phyloP scores from a whole-genome alignment of 441 rosid genomes.

The Adansonia madagascariensis region DNA sequence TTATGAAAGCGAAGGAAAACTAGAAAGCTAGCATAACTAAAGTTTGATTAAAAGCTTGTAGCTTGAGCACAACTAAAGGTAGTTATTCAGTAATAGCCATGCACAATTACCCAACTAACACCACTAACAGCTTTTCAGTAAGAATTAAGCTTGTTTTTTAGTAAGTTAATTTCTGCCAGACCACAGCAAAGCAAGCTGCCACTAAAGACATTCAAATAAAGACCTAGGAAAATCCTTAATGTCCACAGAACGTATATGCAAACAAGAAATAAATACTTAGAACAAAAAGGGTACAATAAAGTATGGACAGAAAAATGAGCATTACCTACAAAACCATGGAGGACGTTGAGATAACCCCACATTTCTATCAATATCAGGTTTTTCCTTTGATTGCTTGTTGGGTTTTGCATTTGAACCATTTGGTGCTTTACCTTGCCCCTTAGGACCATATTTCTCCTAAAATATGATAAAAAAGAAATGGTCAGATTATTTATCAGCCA shows the following conservation, averaged over 20 bases:
- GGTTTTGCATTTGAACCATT: constrained; percentile 68
- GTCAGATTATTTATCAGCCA: not conserved
- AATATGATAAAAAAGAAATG: not conserved
- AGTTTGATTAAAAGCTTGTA: not conserved
- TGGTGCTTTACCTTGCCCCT: constrained; percentile 59
- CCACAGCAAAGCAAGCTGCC: not conserved
- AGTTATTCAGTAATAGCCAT: not conserved
- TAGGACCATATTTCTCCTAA: constrained; percentile 97
- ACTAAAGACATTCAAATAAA: not conserved
- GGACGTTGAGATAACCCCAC: constrained; percentile 81
- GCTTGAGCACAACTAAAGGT: not conserved
- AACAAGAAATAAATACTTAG: not conserved
- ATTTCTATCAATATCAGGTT: constrained; percentile 65
- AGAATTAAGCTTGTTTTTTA: not conserved
- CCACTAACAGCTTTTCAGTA: not conserved
- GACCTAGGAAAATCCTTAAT: not conserved
- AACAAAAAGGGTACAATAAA: not conserved
- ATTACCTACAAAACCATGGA: constrained; percentile 96
- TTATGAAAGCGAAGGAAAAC: not conserved
- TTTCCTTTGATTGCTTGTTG: constrained; percentile 54
- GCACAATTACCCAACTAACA: not conserved
- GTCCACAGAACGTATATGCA: not conserved
- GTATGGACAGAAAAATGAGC: not conserved
- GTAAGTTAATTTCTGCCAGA: not conserved
- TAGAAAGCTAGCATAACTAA: not conserved